Evolutionary conservation across 176 grass and related monocot genomes (phyloP), one percentile per base, ranked within the genome.

Genomic region (Pontederia crassipes): DNA sequence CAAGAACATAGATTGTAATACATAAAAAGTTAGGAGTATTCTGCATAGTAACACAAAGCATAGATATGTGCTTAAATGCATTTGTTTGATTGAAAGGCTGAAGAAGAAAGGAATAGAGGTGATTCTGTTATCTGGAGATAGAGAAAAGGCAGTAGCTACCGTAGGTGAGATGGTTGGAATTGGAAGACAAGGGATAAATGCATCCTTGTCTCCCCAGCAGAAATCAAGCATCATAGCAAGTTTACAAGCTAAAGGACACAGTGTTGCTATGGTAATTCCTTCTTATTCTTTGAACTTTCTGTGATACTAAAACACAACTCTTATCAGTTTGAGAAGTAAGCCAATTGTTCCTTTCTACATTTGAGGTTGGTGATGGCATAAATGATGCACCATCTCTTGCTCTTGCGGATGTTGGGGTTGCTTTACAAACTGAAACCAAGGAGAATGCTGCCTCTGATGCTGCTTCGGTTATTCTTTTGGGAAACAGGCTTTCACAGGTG

Each of bases 361-460:
- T 65, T 35, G 52, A 97, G 92, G 87, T 88, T 71, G 92, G 92
- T 9, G 87, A 97, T 57, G 87, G 92, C 45, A 97, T 97, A 78
- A 97, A 97, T 61, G 92, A 96, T 67, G 91, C 86, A 0, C 91
- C 86, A 8, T 90, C 91, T 60, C 83, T 96, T 67, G 91, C 91
- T 55, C 78, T 85, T 67, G 91, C 91, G 50, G 83, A 96, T 68
- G 83, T 96, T 57, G 91, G 91, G 82, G 75, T 96, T 77, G 91
- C 91, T 46, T 81, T 90, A 72, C 75, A 73, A 71, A 96, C 75
- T 63, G 77, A 85, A 70, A 68, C 83, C 14, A 90, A 96, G 61
- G 92, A 97, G 20, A 97, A 82, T 59, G 92, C 92, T 18, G 92
- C 92, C 18, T 90, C 83, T 66, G 87, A 97, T 78, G 83, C 92